phyloP scores from a whole-genome alignment of 352 stramenopile species.

The Phytophthora europaea region DNA sequence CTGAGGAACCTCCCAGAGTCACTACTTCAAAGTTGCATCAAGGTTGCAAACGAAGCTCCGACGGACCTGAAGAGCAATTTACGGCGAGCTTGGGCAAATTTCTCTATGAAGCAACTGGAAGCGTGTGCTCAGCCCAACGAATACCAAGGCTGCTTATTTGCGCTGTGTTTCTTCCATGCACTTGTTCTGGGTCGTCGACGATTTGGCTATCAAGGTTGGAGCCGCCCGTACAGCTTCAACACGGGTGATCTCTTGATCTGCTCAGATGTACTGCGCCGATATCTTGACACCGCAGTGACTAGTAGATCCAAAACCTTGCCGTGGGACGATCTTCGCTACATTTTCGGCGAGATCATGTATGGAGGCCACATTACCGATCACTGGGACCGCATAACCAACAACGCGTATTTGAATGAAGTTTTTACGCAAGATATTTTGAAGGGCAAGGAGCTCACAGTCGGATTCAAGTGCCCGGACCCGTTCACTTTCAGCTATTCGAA shows the following conservation, averaged over 20 bases:
- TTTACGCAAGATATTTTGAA: constrained; percentile 74
- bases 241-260: constrained; percentile 96
- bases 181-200: constrained; percentile 91
- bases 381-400: constrained; percentile 89
- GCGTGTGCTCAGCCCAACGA: constrained; percentile 76
- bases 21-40: constrained; percentile 89
- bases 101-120: constrained; percentile 85
- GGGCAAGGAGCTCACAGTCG: constrained; percentile 60
- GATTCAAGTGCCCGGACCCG: constrained; percentile 87
- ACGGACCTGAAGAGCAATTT: constrained; percentile 88
- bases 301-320: constrained; percentile 53
- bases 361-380: constrained; percentile 88
- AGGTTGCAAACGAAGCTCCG: constrained; percentile 86
- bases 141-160: constrained; percentile 95
- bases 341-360: constrained; percentile 96
- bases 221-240: constrained; percentile 94
- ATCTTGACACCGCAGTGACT: constrained; percentile 54
- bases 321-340: constrained; percentile 90
- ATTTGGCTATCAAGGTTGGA: constrained; percentile 95
- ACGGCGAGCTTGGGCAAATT: constrained; percentile 79
- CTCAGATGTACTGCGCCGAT: constrained; percentile 78
- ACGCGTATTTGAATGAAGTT: constrained; percentile 70
- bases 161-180: constrained; percentile 96
- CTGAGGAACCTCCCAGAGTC: constrained; percentile 93
- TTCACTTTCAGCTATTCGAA: constrained; percentile 91